These are phyloP conservation scores for Volutella citrinella DNA, from an alignment of 2,329 filamentous ascomycete genomes.

Conservation along the genomic window DNA sequence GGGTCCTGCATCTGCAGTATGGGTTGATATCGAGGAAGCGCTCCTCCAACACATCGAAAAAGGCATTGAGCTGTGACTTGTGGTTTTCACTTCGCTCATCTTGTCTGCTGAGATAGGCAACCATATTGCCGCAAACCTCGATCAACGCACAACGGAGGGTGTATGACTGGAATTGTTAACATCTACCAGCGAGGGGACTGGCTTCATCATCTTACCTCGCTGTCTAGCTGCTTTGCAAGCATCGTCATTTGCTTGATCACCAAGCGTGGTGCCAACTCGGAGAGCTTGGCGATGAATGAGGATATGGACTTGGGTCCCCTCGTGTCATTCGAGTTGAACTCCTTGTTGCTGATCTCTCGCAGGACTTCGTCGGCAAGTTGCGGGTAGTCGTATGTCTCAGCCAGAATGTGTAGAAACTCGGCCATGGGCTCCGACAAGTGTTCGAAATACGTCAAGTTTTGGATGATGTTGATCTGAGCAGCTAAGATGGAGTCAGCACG, in stretches of 20 bases:
- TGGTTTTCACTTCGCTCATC: constrained; percentile 90
- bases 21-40: constrained; percentile 95
- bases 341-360: constrained; percentile 92
- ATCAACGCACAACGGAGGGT: constrained; percentile 91
- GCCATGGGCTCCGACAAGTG: constrained; percentile 99
- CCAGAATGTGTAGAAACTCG: constrained; percentile 92
- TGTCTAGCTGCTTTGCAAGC: constrained; percentile 90
- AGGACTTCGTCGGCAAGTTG: constrained; percentile 92
- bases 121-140: constrained; percentile 95
- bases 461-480: constrained; percentile 95
- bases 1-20: constrained; percentile 85
- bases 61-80: constrained; percentile 92
- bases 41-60: constrained; percentile 95
- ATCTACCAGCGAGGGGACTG: rapidly evolving
- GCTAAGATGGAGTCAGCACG: constrained; percentile 49
- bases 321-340: constrained; percentile 95
- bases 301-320: constrained; percentile 96
- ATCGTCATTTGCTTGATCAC: constrained; percentile 98
- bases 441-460: constrained; percentile 97
- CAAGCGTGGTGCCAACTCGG: constrained; percentile 83
- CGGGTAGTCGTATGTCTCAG: constrained; percentile 96
- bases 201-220: constrained; percentile 60
- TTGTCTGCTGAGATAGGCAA: constrained; percentile 84
- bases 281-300: constrained; percentile 87
- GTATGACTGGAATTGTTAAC: constrained; percentile 63